These are phyloP conservation scores for Carex littledalei DNA, from an alignment of 176 grass and related monocot species.

Conservation along the genomic window DNA sequence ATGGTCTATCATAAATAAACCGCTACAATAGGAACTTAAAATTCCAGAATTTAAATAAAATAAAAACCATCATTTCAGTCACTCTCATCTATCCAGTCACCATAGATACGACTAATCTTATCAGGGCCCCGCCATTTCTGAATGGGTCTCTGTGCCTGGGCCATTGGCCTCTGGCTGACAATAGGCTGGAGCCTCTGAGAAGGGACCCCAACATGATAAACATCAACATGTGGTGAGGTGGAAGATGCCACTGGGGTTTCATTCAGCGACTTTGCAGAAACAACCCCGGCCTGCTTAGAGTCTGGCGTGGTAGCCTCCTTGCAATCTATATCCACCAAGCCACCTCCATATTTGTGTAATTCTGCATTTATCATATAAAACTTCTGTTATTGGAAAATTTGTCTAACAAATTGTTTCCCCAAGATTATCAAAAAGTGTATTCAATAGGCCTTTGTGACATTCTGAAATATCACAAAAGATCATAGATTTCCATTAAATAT, in stretches of 20 bases:
- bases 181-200: slow-evolving; percentile 49
- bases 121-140: slow-evolving; percentile 97
- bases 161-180: slow-evolving; percentile 44
- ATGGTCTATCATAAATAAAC: slow-evolving; percentile 10
- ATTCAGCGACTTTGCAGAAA: slow-evolving; percentile 37
- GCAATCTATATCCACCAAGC: slow-evolving; percentile 48
- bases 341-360: slow-evolving; percentile 91
- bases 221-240: slow-evolving; percentile 32
- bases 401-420: background rate
- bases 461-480: background rate
- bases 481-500: background rate
- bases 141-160: slow-evolving; percentile 61
- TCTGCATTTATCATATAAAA: slow-evolving; percentile 32
- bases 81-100: slow-evolving; percentile 86
- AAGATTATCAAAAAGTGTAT: background rate
- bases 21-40: background rate
- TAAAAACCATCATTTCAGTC: slow-evolving; percentile 35
- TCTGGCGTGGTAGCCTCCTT: slow-evolving; percentile 45
- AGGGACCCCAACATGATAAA: slow-evolving; percentile 61
- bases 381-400: slow-evolving; percentile 14
- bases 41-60: background rate
- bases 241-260: slow-evolving; percentile 35
- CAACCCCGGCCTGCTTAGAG: slow-evolving; percentile 51
- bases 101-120: slow-evolving; percentile 94
- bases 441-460: background rate